Conservation (phyloP, 2,329 filamentous ascomycete genomes). For the Leptosphaerulina australis region DNA sequence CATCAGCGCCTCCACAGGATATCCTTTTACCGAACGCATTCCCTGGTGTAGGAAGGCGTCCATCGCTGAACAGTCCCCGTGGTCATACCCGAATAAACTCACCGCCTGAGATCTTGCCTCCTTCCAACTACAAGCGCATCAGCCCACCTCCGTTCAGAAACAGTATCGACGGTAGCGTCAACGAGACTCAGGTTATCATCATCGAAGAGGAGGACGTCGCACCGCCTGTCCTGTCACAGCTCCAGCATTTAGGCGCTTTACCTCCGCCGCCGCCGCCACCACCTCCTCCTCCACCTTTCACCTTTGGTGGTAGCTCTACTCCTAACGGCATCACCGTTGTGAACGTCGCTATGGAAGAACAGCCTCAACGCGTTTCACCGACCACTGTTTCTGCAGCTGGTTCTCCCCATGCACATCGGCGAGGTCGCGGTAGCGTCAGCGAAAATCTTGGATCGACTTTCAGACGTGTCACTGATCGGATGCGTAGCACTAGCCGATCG, state of each 20-base stretch:
- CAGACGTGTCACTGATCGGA: slow-evolving; percentile 60
- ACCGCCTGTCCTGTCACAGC: slow-evolving; percentile 63
- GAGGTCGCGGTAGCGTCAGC: slow-evolving; percentile 62
- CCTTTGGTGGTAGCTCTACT: slow-evolving; percentile 24
- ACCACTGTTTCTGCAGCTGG: slow-evolving; percentile 39
- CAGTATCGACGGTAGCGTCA: slow-evolving; percentile 62
- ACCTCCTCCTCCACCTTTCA: slow-evolving; percentile 30
- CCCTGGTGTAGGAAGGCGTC: slow-evolving; percentile 39
- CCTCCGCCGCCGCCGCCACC: slow-evolving; percentile 58
- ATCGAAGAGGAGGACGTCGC: slow-evolving; percentile 49
- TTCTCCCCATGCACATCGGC: slow-evolving; percentile 55
- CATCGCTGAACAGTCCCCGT: slow-evolving; percentile 45
- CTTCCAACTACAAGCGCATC: slow-evolving; percentile 47
- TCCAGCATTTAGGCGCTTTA: slow-evolving; percentile 64
- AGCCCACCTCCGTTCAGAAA: slow-evolving; percentile 53
- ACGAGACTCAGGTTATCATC: slow-evolving; percentile 52
- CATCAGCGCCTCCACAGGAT: slow-evolving; percentile 57
- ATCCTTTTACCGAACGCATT: slow-evolving; percentile 35
- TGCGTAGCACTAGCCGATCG: slow-evolving; percentile 63
- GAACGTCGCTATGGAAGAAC: slow-evolving; percentile 55
- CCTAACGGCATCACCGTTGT: slow-evolving; percentile 48
- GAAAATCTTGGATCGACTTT: slow-evolving; percentile 61
- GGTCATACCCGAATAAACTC: slow-evolving; percentile 53
- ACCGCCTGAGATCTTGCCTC: slow-evolving; percentile 45
- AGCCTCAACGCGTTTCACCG: slow-evolving; percentile 32